Conservation (phyloP, 495 filamentous ascomycete species). For the Tuber indicum region DNA sequence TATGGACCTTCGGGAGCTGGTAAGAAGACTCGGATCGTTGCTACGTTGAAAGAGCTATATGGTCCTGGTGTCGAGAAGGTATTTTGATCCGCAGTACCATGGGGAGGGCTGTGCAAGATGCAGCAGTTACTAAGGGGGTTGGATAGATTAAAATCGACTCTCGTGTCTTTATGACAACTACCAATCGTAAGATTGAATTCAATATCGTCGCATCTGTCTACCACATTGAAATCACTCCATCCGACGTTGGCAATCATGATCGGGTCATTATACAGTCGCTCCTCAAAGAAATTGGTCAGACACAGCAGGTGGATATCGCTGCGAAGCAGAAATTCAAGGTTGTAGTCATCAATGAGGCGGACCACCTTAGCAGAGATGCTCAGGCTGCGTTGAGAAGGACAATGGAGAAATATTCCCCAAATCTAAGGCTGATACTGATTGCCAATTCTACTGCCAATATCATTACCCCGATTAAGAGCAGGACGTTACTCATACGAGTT, state of each 20-base stretch:
- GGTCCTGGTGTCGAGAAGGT: conserved; percentile 81
- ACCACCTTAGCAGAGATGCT: conserved; percentile 86
- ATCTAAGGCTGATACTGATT: conserved; percentile 79
- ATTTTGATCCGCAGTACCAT: neutral
- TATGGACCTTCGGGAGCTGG: conserved; percentile 95
- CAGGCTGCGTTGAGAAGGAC: conserved; percentile 91
- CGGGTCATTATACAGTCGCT: conserved; percentile 91
- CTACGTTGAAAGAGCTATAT: conserved; percentile 85
- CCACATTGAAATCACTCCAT: conserved; percentile 95
- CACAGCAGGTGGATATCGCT: conserved; percentile 86
- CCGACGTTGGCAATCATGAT: conserved; percentile 94
- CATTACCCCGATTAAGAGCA: conserved; percentile 86
- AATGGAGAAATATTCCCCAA: conserved; percentile 99
- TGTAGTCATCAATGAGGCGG: conserved; percentile 98
- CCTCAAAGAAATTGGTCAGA: conserved; percentile 95
- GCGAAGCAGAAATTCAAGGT: conserved; percentile 95
- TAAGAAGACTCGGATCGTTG: conserved; percentile 94
- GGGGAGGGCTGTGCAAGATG: neutral
- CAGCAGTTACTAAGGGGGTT: neutral
- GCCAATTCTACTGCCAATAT: conserved; percentile 96
- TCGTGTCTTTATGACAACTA: conserved; percentile 87
- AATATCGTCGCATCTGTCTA: conserved; percentile 95
- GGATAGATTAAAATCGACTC: conserved; percentile 84
- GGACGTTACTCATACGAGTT: conserved; percentile 84
- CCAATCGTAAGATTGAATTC: conserved; percentile 96